A percentile compares a stretch with the other conserved stretches of the same genome.
These are phyloP conservation scores for Plasmodium knowlesi DNA, from an alignment of 169 alveolate genomes.

Conservation along the genomic window DNA sequence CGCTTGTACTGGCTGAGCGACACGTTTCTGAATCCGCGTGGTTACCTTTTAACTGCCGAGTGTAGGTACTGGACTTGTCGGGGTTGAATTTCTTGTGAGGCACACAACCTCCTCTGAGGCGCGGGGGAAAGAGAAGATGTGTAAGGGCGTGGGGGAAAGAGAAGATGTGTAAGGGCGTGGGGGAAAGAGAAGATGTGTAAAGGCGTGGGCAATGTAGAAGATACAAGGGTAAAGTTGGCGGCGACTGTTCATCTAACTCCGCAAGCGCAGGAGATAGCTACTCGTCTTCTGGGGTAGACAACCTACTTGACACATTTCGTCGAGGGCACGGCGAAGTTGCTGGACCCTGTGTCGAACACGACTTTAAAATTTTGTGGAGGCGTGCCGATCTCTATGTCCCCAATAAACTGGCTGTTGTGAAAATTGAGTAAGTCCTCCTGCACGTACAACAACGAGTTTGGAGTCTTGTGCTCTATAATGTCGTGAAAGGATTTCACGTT, in stretches of 20 bases:
- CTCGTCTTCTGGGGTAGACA: not conserved
- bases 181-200: not conserved
- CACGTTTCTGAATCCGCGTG: not conserved
- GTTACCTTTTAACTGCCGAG: conserved; percentile 42
- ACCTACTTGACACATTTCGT: conserved; percentile 79
- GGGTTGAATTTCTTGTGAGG: conserved; percentile 89
- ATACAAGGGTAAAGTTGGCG: not conserved
- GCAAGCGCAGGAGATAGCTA: not conserved
- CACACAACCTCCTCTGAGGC: conserved; percentile 88
- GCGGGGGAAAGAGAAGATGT: not conserved
- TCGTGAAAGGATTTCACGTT: conserved; percentile 26
- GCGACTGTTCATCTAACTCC: not conserved
- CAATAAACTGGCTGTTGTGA: conserved; percentile 93
- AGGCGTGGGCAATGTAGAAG: not conserved
- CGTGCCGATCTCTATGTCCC: conserved; percentile 90
- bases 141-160: too few species aligned
- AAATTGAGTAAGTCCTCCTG: conserved; percentile 87
- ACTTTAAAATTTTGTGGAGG: conserved; percentile 91
- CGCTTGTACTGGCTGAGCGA: not conserved
- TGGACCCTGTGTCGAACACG: conserved; percentile 90
- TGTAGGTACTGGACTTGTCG: conserved; percentile 83
- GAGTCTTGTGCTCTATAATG: conserved; percentile 28
- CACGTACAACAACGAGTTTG: conserved; percentile 49
- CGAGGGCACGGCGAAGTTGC: conserved; percentile 92
- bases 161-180: too few species aligned